These are phyloP conservation scores for Aspergillus vadensis DNA, from an alignment of 2,329 filamentous ascomycete species.

Conservation along the genomic window DNA sequence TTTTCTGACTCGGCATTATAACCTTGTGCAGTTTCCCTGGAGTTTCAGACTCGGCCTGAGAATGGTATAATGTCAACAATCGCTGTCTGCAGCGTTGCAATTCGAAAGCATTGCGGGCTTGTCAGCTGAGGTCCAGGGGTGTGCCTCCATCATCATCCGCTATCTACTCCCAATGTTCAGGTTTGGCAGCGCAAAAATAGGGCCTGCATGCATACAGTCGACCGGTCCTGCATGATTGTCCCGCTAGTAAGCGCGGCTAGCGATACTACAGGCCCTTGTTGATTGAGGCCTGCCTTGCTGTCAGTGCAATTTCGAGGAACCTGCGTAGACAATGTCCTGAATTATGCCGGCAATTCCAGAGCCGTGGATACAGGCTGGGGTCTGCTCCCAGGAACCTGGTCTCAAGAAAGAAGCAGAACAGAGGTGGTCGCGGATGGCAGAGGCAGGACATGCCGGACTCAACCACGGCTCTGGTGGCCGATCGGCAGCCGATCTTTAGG, in stretches of 20 bases:
- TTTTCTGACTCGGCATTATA: neutral
- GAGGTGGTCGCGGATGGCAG: neutral
- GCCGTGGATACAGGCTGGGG: neutral
- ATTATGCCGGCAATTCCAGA: neutral
- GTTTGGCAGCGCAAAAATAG: neutral
- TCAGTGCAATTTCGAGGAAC: neutral
- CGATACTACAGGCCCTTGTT: neutral
- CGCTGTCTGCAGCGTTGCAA: neutral
- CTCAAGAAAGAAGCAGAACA: too few species aligned
- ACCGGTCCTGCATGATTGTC: neutral
- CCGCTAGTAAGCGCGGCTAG: neutral
- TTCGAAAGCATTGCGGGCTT: neutral
- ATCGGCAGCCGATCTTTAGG: neutral
- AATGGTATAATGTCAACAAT: neutral
- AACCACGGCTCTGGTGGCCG: neutral
- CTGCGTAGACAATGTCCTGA: neutral
- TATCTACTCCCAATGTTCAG: neutral
- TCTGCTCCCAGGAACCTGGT: neutral
- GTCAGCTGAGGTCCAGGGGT: too few species aligned
- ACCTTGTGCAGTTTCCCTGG: neutral
- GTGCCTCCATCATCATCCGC: too few species aligned
- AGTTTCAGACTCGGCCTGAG: neutral
- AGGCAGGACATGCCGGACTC: constrained; percentile 9
- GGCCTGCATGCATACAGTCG: neutral
- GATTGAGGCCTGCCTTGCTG: neutral